Evolutionary conservation across 106 monocot genomes (phyloP).

Genomic region (Acorus calamus): DNA sequence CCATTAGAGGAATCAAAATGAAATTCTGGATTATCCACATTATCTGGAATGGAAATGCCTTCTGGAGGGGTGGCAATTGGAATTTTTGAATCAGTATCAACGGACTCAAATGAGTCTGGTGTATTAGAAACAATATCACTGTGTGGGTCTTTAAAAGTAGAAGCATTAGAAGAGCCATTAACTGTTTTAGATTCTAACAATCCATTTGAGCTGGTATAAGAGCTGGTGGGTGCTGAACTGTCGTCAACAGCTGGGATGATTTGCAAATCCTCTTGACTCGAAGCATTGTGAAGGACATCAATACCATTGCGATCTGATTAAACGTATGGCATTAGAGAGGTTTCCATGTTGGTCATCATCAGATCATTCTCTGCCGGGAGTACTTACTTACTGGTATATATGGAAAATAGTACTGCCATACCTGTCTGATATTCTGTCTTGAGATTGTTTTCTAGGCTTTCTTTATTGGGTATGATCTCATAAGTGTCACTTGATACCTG

Average conservation of each 20-base stretch:
- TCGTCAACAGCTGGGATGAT: conserved; percentile 14
- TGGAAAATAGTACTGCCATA: conserved; percentile 21
- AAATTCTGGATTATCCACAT: conserved; percentile 9
- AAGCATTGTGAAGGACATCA: conserved; percentile 10
- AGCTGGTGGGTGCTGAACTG: conserved; percentile 7
- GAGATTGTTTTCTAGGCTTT: conserved; percentile 7
- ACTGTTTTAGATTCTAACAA: conserved; percentile 6
- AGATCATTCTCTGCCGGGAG: conserved; percentile 10
- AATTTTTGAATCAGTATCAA: conserved; percentile 15
- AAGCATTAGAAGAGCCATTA: conserved; percentile 8
- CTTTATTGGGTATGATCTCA: conserved; percentile 5
- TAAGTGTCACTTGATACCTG: conserved; percentile 8
- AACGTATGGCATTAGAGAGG: conserved; percentile 8
- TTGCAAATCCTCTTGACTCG: conserved; percentile 16
- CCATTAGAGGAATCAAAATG: conserved; percentile 13
- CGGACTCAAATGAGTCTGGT: conserved; percentile 5
- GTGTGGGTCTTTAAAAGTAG: conserved; percentile 12
- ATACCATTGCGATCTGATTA: conserved; percentile 10
- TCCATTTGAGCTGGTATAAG: conserved; percentile 8
- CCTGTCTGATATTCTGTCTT: conserved; percentile 27
- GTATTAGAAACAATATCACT: conserved; percentile 5
- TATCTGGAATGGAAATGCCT: conserved; percentile 5
- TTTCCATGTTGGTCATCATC: conserved; percentile 12
- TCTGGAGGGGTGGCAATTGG: conserved; percentile 6
- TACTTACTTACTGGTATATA: conserved; percentile 24